Percentiles rank a stretch among this genome's conserved stretches.
These are phyloP conservation scores for Lipomyces yamanashiensis DNA, from an alignment of 805 yeast species.

Conservation along the genomic window DNA sequence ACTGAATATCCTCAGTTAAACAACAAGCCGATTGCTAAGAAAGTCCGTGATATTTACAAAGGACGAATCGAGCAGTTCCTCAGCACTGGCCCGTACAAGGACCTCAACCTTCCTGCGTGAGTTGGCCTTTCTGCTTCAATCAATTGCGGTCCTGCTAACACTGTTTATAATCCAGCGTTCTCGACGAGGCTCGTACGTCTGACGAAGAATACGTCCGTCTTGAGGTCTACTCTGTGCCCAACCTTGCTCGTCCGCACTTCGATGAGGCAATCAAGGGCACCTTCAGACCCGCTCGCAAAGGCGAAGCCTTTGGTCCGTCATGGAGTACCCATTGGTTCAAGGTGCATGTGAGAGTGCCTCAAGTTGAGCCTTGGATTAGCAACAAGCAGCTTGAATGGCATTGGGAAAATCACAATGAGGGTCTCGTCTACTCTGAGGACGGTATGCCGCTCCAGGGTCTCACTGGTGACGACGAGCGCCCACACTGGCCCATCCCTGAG, in stretches of 20 bases:
- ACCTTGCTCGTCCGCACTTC: conserved; percentile 66
- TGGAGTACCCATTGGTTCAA: conserved; percentile 98
- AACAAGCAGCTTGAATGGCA: conserved; percentile 35
- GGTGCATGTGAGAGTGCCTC: conserved; percentile 66
- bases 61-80: conserved; percentile 76
- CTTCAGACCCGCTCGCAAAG: conserved; percentile 53
- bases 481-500: conserved; percentile 69
- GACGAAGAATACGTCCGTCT: conserved; percentile 57
- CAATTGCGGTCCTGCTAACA: background rate
- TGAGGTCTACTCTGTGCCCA: conserved; percentile 75
- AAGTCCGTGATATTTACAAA: conserved; percentile 73
- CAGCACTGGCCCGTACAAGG: conserved; percentile 70
- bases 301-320: conserved; percentile 86
- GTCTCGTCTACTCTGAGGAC: conserved; percentile 67
- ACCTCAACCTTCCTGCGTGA: conserved; percentile 72
- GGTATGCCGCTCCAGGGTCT: conserved; percentile 83
- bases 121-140: background rate
- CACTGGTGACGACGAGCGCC: conserved; percentile 77
- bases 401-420: conserved; percentile 83
- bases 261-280: conserved; percentile 57
- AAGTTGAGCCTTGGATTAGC: conserved; percentile 40
- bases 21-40: conserved; percentile 69
- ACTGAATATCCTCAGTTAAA: conserved; percentile 47
- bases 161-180: conserved; percentile 49
- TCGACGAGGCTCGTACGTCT: conserved; percentile 64